Evolutionary conservation across 2,329 filamentous ascomycete species (phyloP).

Genomic region (Hypoxylon sp.): DNA sequence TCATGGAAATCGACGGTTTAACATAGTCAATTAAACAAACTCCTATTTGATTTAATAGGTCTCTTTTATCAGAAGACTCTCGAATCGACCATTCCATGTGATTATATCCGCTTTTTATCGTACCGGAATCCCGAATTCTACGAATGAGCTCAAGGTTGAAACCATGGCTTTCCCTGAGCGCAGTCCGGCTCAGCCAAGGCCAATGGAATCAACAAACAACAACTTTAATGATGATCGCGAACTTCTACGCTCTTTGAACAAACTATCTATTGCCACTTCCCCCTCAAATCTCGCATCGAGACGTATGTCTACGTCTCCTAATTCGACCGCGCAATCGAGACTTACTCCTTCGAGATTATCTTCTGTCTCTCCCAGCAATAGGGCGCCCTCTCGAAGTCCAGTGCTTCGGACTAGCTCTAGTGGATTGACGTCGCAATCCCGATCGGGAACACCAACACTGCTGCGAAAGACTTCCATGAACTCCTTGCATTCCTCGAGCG

Average conservation of each 20-base stretch:
- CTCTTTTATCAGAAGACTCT: too few species aligned
- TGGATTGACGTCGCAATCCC: constrained; percentile 50
- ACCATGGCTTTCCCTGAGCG: constrained; percentile 42
- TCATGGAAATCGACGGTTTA: too few species aligned
- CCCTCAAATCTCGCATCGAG: constrained; percentile 30
- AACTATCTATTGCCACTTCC: constrained; percentile 51
- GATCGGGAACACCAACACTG: constrained; percentile 59
- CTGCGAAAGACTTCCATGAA: constrained; percentile 66
- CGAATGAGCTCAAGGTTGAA: constrained; percentile 31
- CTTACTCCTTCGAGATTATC: constrained; percentile 29
- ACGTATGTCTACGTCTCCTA: constrained; percentile 50
- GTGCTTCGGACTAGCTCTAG: constrained; percentile 46
- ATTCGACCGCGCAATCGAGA: constrained; percentile 25
- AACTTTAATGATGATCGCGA: constrained; percentile 35
- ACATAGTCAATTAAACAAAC: too few species aligned
- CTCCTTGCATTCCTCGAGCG: constrained; percentile 62
- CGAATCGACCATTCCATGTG: too few species aligned
- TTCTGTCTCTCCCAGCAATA: constrained; percentile 45
- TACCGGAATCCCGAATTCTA: too few species aligned
- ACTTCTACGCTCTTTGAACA: constrained; percentile 43
- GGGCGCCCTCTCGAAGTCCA: constrained; percentile 54
- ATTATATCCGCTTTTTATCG: too few species aligned
- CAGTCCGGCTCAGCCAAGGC: constrained; percentile 31
- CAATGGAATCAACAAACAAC: constrained; percentile 12
- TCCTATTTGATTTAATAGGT: too few species aligned